Evolutionary conservation across 2,329 filamentous ascomycete species (phyloP), one percentile per base, ranked within the genome.

Genomic region (Fusarium goolgardi): DNA sequence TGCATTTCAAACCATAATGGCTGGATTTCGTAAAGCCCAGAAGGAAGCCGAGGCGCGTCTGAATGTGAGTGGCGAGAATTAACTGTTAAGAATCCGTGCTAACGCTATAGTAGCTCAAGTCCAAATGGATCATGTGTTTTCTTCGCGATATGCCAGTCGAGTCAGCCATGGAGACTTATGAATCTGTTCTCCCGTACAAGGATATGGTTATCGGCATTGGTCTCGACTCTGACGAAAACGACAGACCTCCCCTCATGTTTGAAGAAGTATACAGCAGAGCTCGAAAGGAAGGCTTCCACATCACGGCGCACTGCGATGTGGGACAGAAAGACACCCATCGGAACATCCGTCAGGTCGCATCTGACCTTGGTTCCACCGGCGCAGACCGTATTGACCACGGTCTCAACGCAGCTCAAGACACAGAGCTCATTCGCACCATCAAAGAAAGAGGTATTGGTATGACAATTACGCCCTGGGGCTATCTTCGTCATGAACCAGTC

Each of bases 381-480:
- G 86, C 87, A 21, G 81, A 85, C 75, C 85, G 91, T 27, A 91
- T 94, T 67, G 91, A 94, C 74, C 91, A 94, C 73, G 91, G 91
- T 1, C 87, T 93, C 51, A 84, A 87, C 13, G 81, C 91, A 5
- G 81, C 85, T 4, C 83, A 90, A 39, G 86, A 91, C 62, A 75
- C 81, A 0, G 80, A 76, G 21, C 79, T 93, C n/a, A 79, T 92
- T 73, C 69, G 80, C 54, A 80, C 84, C 18, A 81, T 93, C 12
- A 88, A 84, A 2, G 73, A 78, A 8, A 80, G 86, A 39, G 80
- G 83, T 11, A 86, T 86, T 18, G 72, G 93, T 72, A 77, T 94
- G 62, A 91, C 90, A 0, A 80, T 92, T 31, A 94, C 91, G 71
- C 91, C 91, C 1, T 73, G 61, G 62, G 73, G 64, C 9, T 75